A percentile compares a stretch with the other conserved stretches of the same genome.
Evolutionary conservation across 352 stramenopile species (phyloP).

Genomic region (Phytophthora rubi): DNA sequence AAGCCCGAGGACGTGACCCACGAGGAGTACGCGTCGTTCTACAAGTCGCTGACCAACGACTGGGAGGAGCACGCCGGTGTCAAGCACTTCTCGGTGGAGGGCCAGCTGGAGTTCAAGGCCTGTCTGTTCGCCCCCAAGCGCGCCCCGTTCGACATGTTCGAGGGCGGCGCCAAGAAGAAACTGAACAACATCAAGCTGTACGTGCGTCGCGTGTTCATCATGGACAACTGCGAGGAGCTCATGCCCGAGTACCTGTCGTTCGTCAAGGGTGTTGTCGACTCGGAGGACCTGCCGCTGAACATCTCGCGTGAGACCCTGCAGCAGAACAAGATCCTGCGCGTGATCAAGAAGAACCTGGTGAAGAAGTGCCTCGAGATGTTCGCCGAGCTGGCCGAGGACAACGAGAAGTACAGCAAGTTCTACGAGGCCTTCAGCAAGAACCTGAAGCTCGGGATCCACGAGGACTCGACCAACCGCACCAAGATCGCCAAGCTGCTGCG

Average conservation of each 20-base stretch:
- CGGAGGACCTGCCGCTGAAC: slow-evolving; percentile 99
- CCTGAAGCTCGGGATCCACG: slow-evolving; percentile 99
- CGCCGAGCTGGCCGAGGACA: slow-evolving; percentile 97
- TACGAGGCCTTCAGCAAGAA: slow-evolving; percentile 99
- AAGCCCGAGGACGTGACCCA: slow-evolving; percentile 99
- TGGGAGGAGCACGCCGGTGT: slow-evolving; percentile 98
- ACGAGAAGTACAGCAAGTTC: slow-evolving; percentile 99
- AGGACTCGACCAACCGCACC: slow-evolving; percentile 98
- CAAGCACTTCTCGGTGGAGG: slow-evolving; percentile 99
- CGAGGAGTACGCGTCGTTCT: slow-evolving; percentile 99
- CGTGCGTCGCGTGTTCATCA: slow-evolving; percentile 99
- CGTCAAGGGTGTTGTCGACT: slow-evolving; percentile 99
- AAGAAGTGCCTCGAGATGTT: slow-evolving; percentile 99
- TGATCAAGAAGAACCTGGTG: slow-evolving; percentile 99
- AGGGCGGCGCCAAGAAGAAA: slow-evolving; percentile 99
- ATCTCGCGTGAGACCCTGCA: slow-evolving; percentile 99
- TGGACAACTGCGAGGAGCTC: slow-evolving; percentile 99
- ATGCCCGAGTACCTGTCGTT: slow-evolving; percentile 99
- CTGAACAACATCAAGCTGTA: slow-evolving; percentile 99
- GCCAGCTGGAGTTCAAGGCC: slow-evolving; percentile 99
- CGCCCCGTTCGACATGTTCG: slow-evolving; percentile 99
- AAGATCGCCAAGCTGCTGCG: slow-evolving; percentile 99
- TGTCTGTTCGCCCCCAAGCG: slow-evolving; percentile 99
- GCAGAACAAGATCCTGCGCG: slow-evolving; percentile 99
- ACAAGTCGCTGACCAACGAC: slow-evolving; percentile 99